phyloP scores from a whole-genome alignment of 2,329 filamentous ascomycete genomes.

The Stachybotrys elegans region DNA sequence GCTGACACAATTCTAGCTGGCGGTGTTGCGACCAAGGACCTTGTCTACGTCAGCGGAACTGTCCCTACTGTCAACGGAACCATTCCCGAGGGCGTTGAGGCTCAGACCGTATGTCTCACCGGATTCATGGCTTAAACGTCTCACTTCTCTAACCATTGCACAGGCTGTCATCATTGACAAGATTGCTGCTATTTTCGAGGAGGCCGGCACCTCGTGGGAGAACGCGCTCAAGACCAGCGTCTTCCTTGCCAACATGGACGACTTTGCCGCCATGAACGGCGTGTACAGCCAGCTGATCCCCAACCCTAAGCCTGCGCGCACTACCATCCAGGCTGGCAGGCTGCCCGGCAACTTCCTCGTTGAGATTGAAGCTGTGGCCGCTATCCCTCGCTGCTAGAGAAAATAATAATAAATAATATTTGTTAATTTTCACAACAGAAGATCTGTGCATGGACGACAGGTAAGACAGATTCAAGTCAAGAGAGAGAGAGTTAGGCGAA shows the following conservation, averaged over 20 bases:
- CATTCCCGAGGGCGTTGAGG: conserved; percentile 12
- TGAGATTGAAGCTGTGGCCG: conserved; percentile 12
- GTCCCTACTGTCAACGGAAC: conserved; percentile 12
- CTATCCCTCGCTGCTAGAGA: conserved; percentile 1
- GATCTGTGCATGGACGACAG: no score
- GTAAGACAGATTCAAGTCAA: no score
- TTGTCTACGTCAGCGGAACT: conserved; percentile 12
- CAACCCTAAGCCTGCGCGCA: conserved; percentile 5
- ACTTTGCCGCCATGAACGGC: conserved; percentile 14
- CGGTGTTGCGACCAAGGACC: conserved; percentile 10
- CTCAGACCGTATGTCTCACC: conserved; percentile 10
- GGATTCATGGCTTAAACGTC: no score
- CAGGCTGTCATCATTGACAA: conserved; percentile 10
- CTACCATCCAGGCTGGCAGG: conserved; percentile 12
- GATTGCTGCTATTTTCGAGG: conserved; percentile 12
- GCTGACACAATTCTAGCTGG: conserved; percentile 6
- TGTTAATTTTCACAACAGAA: no score
- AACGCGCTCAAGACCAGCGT: conserved; percentile 13
- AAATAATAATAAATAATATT: no score
- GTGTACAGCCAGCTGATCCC: conserved; percentile 13
- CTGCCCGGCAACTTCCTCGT: conserved; percentile 11
- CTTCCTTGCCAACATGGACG: conserved; percentile 13
- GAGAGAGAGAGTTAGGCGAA: no score
- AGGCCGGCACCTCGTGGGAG: conserved; percentile 14
- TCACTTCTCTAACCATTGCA: background rate